Conservation (phyloP, 371 early-diverging fungal genomes). For the Chytridium lagenaria region DNA sequence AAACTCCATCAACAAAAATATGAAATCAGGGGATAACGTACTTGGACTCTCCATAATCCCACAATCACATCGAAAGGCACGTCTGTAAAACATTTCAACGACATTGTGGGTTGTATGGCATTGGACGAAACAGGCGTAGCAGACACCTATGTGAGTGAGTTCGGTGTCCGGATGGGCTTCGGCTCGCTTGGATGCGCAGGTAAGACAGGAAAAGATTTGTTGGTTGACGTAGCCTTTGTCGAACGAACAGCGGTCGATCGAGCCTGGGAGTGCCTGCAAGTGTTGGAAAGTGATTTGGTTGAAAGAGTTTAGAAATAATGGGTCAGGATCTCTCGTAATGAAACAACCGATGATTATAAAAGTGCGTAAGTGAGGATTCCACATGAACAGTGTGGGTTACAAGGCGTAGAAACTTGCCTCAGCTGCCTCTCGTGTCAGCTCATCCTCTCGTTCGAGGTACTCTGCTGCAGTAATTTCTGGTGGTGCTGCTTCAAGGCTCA, state of each 20-base stretch:
- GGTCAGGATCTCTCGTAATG: too few relatives aligned
- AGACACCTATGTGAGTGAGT: slow-evolving; percentile 31
- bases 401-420: slow-evolving; percentile 42
- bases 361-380: too few relatives aligned
- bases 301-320: too few relatives aligned
- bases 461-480: slow-evolving; percentile 60
- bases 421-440: slow-evolving; percentile 62
- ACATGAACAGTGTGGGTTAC: too few relatives aligned
- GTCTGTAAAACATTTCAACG: slow-evolving; percentile 82
- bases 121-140: slow-evolving; percentile 48
- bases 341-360: too few relatives aligned
- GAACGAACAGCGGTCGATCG: slow-evolving; percentile 79
- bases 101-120: slow-evolving; percentile 80
- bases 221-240: slow-evolving; percentile 77
- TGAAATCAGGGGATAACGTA: background rate
- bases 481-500: too few relatives aligned
- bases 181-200: slow-evolving; percentile 63
- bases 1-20: slow-evolving; percentile 29
- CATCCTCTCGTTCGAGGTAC: slow-evolving; percentile 59
- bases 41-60: slow-evolving; percentile 58
- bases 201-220: slow-evolving; percentile 82
- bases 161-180: background rate
- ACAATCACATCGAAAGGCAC: slow-evolving; percentile 84
- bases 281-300: background rate
- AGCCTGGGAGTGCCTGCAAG: background rate